phyloP scores from a whole-genome alignment of 2,329 filamentous ascomycete genomes.

The Anisogramma anomala region DNA sequence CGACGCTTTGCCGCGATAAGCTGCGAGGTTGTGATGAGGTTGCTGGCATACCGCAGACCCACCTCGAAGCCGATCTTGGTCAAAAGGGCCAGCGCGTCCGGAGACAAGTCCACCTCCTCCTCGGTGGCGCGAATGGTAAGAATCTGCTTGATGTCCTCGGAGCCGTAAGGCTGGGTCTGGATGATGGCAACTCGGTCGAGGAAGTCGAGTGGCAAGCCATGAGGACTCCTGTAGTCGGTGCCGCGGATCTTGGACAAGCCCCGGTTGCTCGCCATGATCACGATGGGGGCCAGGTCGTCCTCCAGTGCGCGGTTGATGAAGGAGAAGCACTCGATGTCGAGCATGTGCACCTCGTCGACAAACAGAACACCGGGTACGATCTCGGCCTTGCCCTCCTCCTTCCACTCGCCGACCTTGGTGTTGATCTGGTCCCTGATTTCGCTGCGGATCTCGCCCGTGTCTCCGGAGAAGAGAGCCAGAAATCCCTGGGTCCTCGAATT shows the following conservation, averaged over 20 bases:
- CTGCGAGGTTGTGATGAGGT: constrained; percentile 90
- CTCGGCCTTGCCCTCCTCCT: constrained; percentile 96
- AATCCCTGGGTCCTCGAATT: constrained; percentile 99
- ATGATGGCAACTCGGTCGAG: constrained; percentile 93
- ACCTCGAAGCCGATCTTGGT: constrained; percentile 94
- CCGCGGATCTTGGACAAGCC: constrained; percentile 85
- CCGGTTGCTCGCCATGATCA: constrained; percentile 98
- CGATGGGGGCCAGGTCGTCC: constrained; percentile 86
- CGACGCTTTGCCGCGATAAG: constrained; percentile 77
- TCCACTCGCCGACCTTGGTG: constrained; percentile 97
- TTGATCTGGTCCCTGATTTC: constrained; percentile 99
- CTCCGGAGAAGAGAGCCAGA: constrained; percentile 89
- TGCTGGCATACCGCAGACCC: constrained; percentile 89
- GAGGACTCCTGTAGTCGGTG: constrained; percentile 84
- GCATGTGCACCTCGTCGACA: constrained; percentile 99
- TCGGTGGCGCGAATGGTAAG: constrained; percentile 85
- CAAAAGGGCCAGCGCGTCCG: constrained; percentile 81
- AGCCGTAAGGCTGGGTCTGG: constrained; percentile 73
- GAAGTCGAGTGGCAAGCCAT: constrained; percentile 90
- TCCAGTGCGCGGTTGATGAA: constrained; percentile 97
- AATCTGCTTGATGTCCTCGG: constrained; percentile 85
- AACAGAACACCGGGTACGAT: constrained; percentile 96
- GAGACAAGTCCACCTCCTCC: constrained; percentile 84
- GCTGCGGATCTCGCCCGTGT: constrained; percentile 94
- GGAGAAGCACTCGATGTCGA: constrained; percentile 97